Evolutionary conservation across 2,329 filamentous ascomycete genomes (phyloP).

Genomic region (Fusarium armeniacum): DNA sequence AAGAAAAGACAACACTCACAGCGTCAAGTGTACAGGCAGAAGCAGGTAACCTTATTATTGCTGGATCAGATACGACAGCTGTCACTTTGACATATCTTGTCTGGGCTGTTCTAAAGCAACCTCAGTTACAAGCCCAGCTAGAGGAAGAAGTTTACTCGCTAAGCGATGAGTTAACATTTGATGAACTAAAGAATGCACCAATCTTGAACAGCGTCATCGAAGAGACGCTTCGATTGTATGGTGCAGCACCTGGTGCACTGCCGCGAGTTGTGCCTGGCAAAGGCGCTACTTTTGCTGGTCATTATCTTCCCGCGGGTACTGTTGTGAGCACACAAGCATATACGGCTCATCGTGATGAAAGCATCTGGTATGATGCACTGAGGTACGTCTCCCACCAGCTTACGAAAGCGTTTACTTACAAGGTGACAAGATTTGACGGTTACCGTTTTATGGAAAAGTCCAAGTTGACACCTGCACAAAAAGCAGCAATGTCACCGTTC

Average conservation of each 20-base stretch:
- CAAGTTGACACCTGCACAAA: neutral
- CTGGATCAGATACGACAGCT: constrained; percentile 30
- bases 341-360: constrained; percentile 17
- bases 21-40: neutral
- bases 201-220: constrained; percentile 32
- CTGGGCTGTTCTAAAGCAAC: constrained; percentile 26
- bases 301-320: neutral
- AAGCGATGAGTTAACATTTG: neutral
- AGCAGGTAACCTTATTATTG: constrained; percentile 22
- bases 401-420: neutral
- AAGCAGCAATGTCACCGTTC: constrained; percentile 15
- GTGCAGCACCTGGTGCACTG: constrained; percentile 30
- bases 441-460: constrained; percentile 15
- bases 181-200: constrained; percentile 8
- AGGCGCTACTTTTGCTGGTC: neutral
- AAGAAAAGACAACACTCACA: neutral
- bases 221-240: constrained; percentile 34
- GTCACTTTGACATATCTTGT: constrained; percentile 31
- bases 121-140: constrained; percentile 3
- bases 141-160: constrained; percentile 8
- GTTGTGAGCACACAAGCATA: constrained; percentile 34
- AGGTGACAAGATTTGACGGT: accelerated
- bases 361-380: neutral
- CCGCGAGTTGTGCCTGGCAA: constrained; percentile 12
- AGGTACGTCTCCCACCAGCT: neutral